phyloP scores from a whole-genome alignment of 345 rosid species.

The Sonneratia caseolaris region DNA sequence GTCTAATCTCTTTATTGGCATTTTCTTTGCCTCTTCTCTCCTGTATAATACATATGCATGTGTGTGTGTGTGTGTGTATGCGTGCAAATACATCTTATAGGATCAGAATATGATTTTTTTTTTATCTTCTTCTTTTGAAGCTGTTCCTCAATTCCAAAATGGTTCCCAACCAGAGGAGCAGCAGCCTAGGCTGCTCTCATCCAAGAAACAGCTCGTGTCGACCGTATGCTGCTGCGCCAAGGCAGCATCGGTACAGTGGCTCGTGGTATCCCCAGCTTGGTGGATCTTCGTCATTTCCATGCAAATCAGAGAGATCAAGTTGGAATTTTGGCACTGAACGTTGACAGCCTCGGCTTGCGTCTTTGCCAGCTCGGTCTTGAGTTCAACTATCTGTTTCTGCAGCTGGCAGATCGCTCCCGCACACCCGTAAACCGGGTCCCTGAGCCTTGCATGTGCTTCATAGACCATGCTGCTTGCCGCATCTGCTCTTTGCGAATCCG shows the following conservation, averaged over 20 bases:
- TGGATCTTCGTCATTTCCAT: slow-evolving; percentile 38
- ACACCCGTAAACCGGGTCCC: slow-evolving; percentile 77
- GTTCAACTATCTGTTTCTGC: slow-evolving; percentile 46
- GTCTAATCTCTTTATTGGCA: too few relatives aligned
- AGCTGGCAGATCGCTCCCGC: slow-evolving; percentile 55
- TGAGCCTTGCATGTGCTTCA: slow-evolving; percentile 68
- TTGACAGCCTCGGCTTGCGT: slow-evolving; percentile 48
- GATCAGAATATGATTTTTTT: too few relatives aligned
- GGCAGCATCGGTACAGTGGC: neutral
- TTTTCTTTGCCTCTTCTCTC: too few relatives aligned
- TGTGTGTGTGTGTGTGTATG: too few relatives aligned
- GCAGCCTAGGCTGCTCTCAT: slow-evolving; percentile 27
- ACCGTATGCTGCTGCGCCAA: slow-evolving; percentile 3
- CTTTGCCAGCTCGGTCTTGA: slow-evolving; percentile 48
- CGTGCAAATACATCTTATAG: too few relatives aligned
- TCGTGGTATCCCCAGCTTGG: slow-evolving; percentile 5
- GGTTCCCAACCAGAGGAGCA: slow-evolving; percentile 37
- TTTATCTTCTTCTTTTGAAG: neutral
- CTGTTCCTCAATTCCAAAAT: slow-evolving; percentile 27
- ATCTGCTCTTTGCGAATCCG: slow-evolving; percentile 26
- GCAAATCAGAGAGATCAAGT: slow-evolving; percentile 28
- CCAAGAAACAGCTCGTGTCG: slow-evolving; percentile 36
- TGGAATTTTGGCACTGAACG: slow-evolving; percentile 48
- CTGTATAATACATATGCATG: too few relatives aligned
- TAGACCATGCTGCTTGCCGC: slow-evolving; percentile 92